A percentile compares a stretch with the other conserved stretches of the same genome.
These are phyloP conservation scores for Pouteria campechiana DNA, from an alignment of 179 eudicot genomes.

Conservation along the genomic window DNA sequence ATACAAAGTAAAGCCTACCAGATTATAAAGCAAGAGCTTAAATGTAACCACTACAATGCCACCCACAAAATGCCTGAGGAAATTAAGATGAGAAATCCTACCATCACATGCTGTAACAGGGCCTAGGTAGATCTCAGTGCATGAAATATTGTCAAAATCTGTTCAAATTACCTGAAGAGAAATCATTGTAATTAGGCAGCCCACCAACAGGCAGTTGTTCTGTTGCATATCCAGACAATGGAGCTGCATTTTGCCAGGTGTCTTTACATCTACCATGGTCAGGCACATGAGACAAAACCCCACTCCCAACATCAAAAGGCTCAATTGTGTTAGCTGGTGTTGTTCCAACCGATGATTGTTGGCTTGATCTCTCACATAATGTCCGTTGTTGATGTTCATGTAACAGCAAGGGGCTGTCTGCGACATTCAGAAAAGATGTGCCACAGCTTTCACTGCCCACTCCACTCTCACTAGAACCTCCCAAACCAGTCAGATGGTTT, in stretches of 20 bases:
- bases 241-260: conserved; percentile 12
- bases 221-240: conserved; percentile 10
- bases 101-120: too few relatives aligned
- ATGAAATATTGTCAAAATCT: conserved; percentile 16
- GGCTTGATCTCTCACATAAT: conserved; percentile 11
- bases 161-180: conserved; percentile 11
- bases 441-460: conserved; percentile 5
- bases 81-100: too few relatives aligned
- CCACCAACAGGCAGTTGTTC: conserved; percentile 9
- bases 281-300: conserved; percentile 16
- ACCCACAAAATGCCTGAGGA: too few relatives aligned
- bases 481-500: conserved; percentile 1
- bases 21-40: too few relatives aligned
- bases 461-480: conserved; percentile 1
- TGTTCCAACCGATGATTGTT: conserved; percentile 18
- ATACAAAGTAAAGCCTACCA: too few relatives aligned
- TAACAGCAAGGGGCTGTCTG: conserved; percentile 14
- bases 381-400: conserved; percentile 13
- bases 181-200: conserved; percentile 10
- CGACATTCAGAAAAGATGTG: conserved; percentile 10
- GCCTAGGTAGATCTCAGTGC: too few relatives aligned
- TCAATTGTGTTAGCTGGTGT: conserved; percentile 15
- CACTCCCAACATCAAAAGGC: conserved; percentile 5
- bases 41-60: too few relatives aligned
- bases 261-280: conserved; percentile 9